Evolutionary conservation across 805 yeast genomes (phyloP), one percentile per base, ranked within the genome.

Genomic region (Candida glaebosa): DNA sequence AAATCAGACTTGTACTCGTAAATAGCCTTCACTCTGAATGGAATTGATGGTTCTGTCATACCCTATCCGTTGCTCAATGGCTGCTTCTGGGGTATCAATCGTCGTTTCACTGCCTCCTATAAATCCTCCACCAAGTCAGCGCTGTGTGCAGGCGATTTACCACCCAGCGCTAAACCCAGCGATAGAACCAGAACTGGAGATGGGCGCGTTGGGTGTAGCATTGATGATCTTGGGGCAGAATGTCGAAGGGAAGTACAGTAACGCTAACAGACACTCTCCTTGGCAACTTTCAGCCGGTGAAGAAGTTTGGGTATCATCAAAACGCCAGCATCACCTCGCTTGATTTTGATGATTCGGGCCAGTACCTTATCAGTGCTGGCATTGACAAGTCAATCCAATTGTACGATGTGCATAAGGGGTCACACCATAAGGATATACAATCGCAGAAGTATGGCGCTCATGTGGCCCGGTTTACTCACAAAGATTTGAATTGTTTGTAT

Each of bases 391-490:
- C 85, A 18, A 81, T 93, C 52, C 95, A 88, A 53, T 65, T 93
- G 15, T 91, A 88, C 59, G 96, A 91, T 62, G 67, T 76, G 15
- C 65, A 76, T 25, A 73, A 75, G 45, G 97, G 96, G 4, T 70
- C 75, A 40, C 84, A 81, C 47, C 53, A 73, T 34, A 85, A 82
- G 51, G 78, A 88, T 3, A 75, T 87, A 6, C 82, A 78, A 44
- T 82, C 93, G 20, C 90, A 89, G 64, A 93, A 93, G 57, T 93
- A 93, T 53, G 99, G 99, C 1, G 86, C 89, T 43, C 89, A 87
- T 54, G 63, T 87, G 30, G 96, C 96, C 2, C 72, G 80, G 35
- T 93, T 93, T 60, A 81, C 96, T 1, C 95, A 84, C 54, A 73
- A 76, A 33, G 81, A 80, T 34, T 72, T 76, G 42, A 81, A 82